Evolutionary conservation across 805 yeast genomes (phyloP), one percentile per base, ranked within the genome.

Genomic region (Teunomyces atbi): DNA sequence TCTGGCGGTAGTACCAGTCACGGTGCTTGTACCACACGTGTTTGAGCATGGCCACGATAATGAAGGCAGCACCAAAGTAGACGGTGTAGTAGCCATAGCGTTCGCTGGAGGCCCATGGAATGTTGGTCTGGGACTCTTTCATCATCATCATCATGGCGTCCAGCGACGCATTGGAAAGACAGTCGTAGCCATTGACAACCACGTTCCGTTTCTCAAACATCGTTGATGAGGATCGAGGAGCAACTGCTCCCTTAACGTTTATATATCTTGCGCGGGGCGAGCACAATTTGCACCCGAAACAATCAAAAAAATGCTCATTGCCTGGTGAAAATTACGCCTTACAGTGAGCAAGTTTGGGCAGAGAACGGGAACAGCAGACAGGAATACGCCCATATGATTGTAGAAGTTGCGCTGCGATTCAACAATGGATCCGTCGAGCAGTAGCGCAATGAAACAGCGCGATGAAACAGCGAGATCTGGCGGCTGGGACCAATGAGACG

Each of bases 11-110:
- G 5, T 50, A 30, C 19, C 34, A 20, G 49, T 70, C 75, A 33
- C 63, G 44, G 28, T 47, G 51, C 5, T 43, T 30, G 42, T 61
- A 67, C 58, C 63, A 64, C 11, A 59, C 26, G 48, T 68, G 50
- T 49, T 75, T 76, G 4, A 73, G 2, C 3, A 62, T 45, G 1
- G 70, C 69, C 1, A 68, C 46, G 26, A 60, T 59, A 6, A 74
- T 55, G 5, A 69, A 54, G 2, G 68, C 77, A 7, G 59, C 67
- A 3, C 73, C 71, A 49, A 67, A 69, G 49, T 76, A 76, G 0
- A 68, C 50, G 12, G 76, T 64, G 44, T 66, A 67, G 27, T 64
- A 60, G 2, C 71, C 78, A 51, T 70, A 76, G 1, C 40, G 20
- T 1, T 62, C 45, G 45, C 66, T 60, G 41, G 47, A 52, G 32